Conservation (phyloP, 257 asterid genomes). For the Solanum piurae region DNA sequence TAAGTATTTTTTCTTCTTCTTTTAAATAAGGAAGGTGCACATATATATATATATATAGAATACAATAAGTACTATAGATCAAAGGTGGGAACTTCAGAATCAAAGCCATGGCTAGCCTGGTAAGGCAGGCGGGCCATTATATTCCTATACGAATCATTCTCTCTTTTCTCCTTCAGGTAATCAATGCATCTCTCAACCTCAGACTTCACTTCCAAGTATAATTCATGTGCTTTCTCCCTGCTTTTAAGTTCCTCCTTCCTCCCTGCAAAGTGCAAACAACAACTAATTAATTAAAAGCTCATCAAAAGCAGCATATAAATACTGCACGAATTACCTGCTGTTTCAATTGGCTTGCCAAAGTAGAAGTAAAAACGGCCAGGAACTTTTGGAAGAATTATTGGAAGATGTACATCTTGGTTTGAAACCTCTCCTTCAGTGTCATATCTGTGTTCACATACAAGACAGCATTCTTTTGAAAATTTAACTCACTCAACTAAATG, state of each 20-base stretch:
- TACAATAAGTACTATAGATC: constrained; percentile 12
- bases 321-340: constrained; percentile 35
- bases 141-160: constrained; percentile 56
- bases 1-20: not conserved
- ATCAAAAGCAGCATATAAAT: no score
- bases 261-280: constrained; percentile 42
- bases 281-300: not conserved
- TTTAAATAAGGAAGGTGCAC: not conserved
- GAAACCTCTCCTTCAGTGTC: constrained; percentile 51
- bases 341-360: constrained; percentile 86
- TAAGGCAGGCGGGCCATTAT: constrained; percentile 45
- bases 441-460: constrained; percentile 17
- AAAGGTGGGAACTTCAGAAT: constrained; percentile 68
- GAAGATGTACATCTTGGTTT: constrained; percentile 71
- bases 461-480: not conserved
- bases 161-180: constrained; percentile 62
- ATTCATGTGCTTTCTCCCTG: constrained; percentile 50
- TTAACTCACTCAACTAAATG: not conserved
- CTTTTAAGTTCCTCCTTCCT: constrained; percentile 51
- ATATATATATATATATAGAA: not conserved
- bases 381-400: constrained; percentile 54
- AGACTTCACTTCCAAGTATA: constrained; percentile 59
- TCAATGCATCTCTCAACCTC: constrained; percentile 58
- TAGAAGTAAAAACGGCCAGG: constrained; percentile 82
- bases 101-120: constrained; percentile 59